Percentiles rank a stretch among this genome's conserved stretches.
Conservation (phyloP, 257 asterid genomes). For the Orobanche coerulescens region DNA sequence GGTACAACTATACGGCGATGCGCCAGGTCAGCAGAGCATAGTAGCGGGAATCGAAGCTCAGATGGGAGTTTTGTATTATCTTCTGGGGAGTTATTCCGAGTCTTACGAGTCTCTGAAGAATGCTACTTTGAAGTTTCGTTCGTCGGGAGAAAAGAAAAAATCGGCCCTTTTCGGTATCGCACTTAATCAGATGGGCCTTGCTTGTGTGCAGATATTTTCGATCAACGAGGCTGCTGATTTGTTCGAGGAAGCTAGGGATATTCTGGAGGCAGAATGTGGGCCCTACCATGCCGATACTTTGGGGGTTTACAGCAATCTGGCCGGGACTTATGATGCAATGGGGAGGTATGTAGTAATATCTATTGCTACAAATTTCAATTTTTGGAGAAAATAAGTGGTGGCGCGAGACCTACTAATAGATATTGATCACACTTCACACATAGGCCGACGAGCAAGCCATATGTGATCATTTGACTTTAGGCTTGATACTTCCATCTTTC, state of each 20-base stretch:
- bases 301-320: conserved; percentile 66
- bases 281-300: conserved; percentile 49
- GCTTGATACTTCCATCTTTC: too few species aligned
- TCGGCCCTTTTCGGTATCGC: conserved; percentile 54
- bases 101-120: conserved; percentile 38
- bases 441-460: too few species aligned
- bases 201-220: conserved; percentile 44
- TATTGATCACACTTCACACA: too few species aligned
- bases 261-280: conserved; percentile 50
- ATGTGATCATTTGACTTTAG: too few species aligned
- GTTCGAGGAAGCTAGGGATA: conserved; percentile 48
- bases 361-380: background rate
- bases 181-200: conserved; percentile 56
- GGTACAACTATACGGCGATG: conserved; percentile 34
- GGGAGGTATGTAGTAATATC: conserved; percentile 48
- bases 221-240: conserved; percentile 55
- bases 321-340: conserved; percentile 73
- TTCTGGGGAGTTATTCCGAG: conserved; percentile 49
- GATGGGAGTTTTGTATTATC: conserved; percentile 48
- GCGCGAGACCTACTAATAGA: too few species aligned
- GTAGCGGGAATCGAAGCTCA: conserved; percentile 60
- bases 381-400: too few species aligned
- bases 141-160: conserved; percentile 39
- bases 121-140: conserved; percentile 36
- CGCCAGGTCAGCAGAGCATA: conserved; percentile 42